Base-by-base conservation (phyloP, 1,139 yeast genomes). In the Sugiyamaella japonica region DNA sequence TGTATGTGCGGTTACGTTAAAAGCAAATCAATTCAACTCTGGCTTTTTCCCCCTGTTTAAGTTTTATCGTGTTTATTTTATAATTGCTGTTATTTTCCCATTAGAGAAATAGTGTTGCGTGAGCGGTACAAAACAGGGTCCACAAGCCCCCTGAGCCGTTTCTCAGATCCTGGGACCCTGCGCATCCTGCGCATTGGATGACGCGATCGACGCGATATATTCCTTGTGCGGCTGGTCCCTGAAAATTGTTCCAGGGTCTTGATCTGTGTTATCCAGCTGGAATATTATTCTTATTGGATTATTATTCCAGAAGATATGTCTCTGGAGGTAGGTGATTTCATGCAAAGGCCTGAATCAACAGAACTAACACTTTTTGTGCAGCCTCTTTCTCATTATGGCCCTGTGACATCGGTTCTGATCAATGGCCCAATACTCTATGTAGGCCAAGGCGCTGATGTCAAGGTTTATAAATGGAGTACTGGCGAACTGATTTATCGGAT, bases 361-460 rank as follows among this genome's bases (percentile, higher is more conserved):
- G 15, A 7, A 34, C 45, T 39, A 39, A 39, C 44, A 7, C 16
- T 16, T 3, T 6, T 29, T 15, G 23, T 25, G 17, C 7, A 60
- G 66, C 40, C 57, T 12, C 39, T 62, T 13, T 56, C 60, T 9
- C 90, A 85, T 63, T 77, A 81, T 66, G 96, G 96, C 0, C 95
- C 96, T 0, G 83, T 88, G 0, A 83, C 95, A 1, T 79, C 86
- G 3, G 73, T 89, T 42, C 77, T 76, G 58, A 79, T 86, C 53
- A 44, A 67, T 53, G 53, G 66, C 1, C 61, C 72, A 3, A 63
- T 66, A 31, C 67, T 88, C 0, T 69, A 83, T n/a, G 85, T 82
- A 1, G 97, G 95, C 0, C 82, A 83, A 60, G 98, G 99, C 0
- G 86, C 95, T 1, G 68, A 70, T 8, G 68, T 89, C 53, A 79